phyloP scores from a whole-genome alignment of 164 flowering plant genomes.

The Malania oleifera region DNA sequence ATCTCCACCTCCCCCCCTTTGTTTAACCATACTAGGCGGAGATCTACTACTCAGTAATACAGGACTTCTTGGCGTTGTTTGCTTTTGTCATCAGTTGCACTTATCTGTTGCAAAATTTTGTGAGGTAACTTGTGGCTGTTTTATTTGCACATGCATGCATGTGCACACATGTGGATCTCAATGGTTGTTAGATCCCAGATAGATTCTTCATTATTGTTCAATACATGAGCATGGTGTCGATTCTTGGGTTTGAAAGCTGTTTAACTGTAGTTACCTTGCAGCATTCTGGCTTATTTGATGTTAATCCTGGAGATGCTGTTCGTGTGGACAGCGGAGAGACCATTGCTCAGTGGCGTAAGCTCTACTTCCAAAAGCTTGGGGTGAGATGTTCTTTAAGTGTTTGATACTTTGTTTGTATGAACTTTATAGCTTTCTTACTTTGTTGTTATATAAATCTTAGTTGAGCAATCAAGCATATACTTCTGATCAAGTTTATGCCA shows the following conservation, averaged over 20 bases:
- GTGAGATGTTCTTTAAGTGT: slow-evolving; percentile 21
- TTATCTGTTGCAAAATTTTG: slow-evolving; percentile 60
- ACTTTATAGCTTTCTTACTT: background rate
- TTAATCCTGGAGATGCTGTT: slow-evolving; percentile 60
- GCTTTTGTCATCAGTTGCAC: slow-evolving; percentile 51
- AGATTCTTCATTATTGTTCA: background rate
- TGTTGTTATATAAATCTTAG: too few species aligned
- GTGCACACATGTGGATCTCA: background rate
- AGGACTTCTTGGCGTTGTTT: slow-evolving; percentile 55
- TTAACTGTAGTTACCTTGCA: slow-evolving; percentile 21
- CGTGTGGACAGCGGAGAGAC: slow-evolving; percentile 56
- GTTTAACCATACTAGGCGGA: slow-evolving; percentile 34
- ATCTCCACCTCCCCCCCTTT: slow-evolving; percentile 3
- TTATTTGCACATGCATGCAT: background rate
- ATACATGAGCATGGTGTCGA: background rate
- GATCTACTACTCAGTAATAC: slow-evolving; percentile 52
- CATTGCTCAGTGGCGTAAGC: slow-evolving; percentile 60
- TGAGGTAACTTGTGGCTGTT: slow-evolving; percentile 35
- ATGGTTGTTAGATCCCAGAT: background rate
- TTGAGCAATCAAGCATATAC: too few species aligned
- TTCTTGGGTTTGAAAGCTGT: background rate
- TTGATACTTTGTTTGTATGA: background rate
- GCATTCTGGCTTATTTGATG: slow-evolving; percentile 56
- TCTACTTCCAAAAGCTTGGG: slow-evolving; percentile 41
- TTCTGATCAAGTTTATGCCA: too few species aligned